These are phyloP conservation scores for Torulaspora gathmanii DNA, from an alignment of 805 yeast species.

Conservation along the genomic window DNA sequence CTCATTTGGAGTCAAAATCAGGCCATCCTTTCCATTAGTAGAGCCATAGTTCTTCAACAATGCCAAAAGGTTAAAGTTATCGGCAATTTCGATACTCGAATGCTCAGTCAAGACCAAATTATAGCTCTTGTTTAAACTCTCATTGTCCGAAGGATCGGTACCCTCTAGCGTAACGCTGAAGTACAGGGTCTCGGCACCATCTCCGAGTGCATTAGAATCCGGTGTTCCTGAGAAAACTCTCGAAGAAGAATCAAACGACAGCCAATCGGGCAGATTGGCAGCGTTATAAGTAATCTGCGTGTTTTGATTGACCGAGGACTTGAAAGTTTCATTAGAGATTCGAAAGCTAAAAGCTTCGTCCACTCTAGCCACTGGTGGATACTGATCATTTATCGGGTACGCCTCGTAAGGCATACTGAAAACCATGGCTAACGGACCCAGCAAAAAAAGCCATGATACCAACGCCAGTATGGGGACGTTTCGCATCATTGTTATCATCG, in stretches of 20 bases:
- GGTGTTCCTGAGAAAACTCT: conserved; percentile 72
- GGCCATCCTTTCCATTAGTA: conserved; percentile 71
- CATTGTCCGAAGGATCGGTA: conserved; percentile 50
- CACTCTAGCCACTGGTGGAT: conserved; percentile 82
- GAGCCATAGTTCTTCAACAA: conserved; percentile 61
- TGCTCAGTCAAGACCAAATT: conserved; percentile 55
- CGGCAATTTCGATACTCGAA: conserved; percentile 43
- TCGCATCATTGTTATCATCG: conserved; percentile 6
- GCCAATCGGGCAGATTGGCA: conserved; percentile 68
- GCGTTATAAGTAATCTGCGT: conserved; percentile 51
- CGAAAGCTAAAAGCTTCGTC: conserved; percentile 58
- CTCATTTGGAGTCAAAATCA: conserved; percentile 68
- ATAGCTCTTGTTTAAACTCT: conserved; percentile 46
- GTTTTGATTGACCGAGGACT: conserved; percentile 40
- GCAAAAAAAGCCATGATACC: conserved; percentile 6
- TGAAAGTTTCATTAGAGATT: conserved; percentile 66
- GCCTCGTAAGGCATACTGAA: conserved; percentile 31
- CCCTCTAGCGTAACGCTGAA: conserved; percentile 58
- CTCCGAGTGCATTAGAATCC: conserved; percentile 21
- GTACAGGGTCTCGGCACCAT: conserved; percentile 41
- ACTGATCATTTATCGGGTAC: conserved; percentile 51
- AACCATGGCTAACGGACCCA: conserved; percentile 6
- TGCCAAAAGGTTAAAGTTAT: conserved; percentile 39
- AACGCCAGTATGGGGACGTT: conserved; percentile 8
- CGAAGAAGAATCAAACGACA: conserved; percentile 58